A percentile compares a stretch with the other conserved stretches of the same genome.
These are phyloP conservation scores for Cryptosporidium baileyi DNA, from an alignment of 169 alveolate species.

Conservation along the genomic window DNA sequence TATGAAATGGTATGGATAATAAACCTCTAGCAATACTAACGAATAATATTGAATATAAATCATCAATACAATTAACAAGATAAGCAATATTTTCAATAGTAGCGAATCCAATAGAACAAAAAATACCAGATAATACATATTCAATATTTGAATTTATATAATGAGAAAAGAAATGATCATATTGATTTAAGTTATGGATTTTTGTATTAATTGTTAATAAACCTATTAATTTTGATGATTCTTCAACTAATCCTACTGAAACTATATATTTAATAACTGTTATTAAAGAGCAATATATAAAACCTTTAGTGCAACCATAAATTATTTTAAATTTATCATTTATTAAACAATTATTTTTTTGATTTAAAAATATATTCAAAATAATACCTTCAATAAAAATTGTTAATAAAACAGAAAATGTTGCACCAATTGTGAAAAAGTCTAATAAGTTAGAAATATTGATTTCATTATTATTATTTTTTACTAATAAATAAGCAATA, in stretches of 20 bases:
- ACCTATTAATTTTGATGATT: conserved; percentile 12
- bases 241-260: conserved; percentile 31
- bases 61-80: conserved; percentile 2
- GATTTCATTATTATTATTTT: neutral
- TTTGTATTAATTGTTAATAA: neutral
- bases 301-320: neutral
- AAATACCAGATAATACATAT: conserved; percentile 18
- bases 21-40: conserved; percentile 35
- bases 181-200: neutral
- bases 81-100: conserved; percentile 43
- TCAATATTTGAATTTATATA: conserved; percentile 14
- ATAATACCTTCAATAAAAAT: conserved; percentile 10
- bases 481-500: neutral
- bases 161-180: neutral
- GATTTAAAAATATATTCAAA: neutral
- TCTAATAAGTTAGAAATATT: neutral
- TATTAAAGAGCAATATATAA: neutral
- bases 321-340: neutral
- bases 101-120: conserved; percentile 48
- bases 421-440: conserved; percentile 33
- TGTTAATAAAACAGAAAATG: conserved; percentile 4
- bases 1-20: conserved; percentile 50
- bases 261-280: neutral
- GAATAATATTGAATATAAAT: neutral
- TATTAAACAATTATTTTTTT: neutral